These are phyloP conservation scores for Coelastrella sp. DNA, from an alignment of 139 green algal species.

Conservation along the genomic window DNA sequence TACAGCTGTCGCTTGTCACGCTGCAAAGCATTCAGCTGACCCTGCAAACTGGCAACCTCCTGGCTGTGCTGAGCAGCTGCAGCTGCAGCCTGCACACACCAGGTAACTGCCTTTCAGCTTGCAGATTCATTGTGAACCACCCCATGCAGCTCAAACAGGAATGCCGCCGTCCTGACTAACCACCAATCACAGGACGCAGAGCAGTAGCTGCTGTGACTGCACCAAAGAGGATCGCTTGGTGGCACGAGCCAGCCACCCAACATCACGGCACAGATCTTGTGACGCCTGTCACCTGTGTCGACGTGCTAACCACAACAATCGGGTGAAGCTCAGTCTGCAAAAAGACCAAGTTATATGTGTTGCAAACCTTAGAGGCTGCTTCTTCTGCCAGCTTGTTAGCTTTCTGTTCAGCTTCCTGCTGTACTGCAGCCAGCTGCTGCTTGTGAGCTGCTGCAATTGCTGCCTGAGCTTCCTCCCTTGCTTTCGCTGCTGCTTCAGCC, in stretches of 20 bases:
- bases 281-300: not conserved
- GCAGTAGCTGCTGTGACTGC: too few species aligned
- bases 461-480: not conserved
- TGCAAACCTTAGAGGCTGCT: not conserved
- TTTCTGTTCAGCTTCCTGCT: constrained; percentile 28
- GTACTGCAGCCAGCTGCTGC: not conserved
- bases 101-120: not conserved
- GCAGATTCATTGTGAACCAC: not conserved
- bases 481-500: not conserved
- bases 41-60: not conserved
- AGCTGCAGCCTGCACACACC: constrained; percentile 3
- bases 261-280: too few species aligned
- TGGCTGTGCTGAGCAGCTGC: constrained; percentile 3
- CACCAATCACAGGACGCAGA: too few species aligned
- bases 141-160: not conserved
- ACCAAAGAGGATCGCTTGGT: not conserved
- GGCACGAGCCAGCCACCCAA: not conserved
- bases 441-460: not conserved
- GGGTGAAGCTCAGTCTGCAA: not conserved
- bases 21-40: not conserved
- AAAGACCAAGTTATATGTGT: not conserved
- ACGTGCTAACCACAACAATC: not conserved
- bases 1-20: constrained; percentile 19
- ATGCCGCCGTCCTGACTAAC: not conserved
- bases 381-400: not conserved